A percentile compares a stretch with the other conserved stretches of the same genome.
phyloP scores from a whole-genome alignment of 2,329 filamentous ascomycete species.

The Chrysoporthe puriensis region DNA sequence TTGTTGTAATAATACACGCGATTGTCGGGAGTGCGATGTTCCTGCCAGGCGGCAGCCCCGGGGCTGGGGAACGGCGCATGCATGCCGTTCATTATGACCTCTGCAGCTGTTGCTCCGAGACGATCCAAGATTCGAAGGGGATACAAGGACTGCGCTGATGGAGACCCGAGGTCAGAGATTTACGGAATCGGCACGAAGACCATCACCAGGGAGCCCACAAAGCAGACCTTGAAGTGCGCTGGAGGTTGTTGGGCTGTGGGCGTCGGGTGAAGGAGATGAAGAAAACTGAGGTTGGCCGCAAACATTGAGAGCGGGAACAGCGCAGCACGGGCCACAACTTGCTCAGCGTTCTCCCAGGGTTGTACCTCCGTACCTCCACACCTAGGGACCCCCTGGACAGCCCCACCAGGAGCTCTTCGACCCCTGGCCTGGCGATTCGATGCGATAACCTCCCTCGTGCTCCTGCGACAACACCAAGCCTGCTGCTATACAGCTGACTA shows the following conservation, averaged over 20 bases:
- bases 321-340: slow-evolving; percentile 9
- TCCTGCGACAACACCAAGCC: neutral
- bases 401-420: slow-evolving; percentile 9
- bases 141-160: neutral
- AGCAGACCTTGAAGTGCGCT: neutral
- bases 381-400: neutral
- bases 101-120: neutral
- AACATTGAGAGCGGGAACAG: slow-evolving; percentile 2
- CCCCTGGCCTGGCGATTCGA: slow-evolving; percentile 8
- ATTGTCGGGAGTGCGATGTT: slow-evolving; percentile 80
- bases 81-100: slow-evolving; percentile 60
- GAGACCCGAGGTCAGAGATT: neutral
- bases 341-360: neutral
- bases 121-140: neutral
- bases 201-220: neutral
- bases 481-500: neutral
- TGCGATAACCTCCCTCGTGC: slow-evolving; percentile 4
- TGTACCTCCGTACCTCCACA: neutral
- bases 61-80: slow-evolving; percentile 43
- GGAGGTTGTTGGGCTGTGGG: neutral
- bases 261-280: neutral
- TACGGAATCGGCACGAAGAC: neutral
- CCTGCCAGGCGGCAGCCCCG: slow-evolving; percentile 67
- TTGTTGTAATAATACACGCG: slow-evolving; percentile 90
- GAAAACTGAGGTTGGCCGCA: slow-evolving; percentile 9